Base-by-base conservation (phyloP, 352 stramenopile species). In the Pythium sukuiense region DNA sequence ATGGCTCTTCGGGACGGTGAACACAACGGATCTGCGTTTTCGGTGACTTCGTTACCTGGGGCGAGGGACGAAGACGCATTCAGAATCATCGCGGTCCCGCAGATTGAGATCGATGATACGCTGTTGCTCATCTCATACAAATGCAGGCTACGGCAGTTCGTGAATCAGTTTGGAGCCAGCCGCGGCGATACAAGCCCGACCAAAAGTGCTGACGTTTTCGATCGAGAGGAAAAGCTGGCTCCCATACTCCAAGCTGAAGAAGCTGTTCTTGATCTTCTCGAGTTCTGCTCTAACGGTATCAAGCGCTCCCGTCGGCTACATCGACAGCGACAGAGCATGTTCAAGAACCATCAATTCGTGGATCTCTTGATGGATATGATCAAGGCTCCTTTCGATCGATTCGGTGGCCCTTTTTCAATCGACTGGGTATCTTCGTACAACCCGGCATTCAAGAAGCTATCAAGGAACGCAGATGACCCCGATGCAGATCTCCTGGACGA, bases 21-120 rank as follows among this genome's bases (percentile, higher is more conserved):
- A 16, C 45, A 54, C 18, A 68, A 52, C 11, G 63, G 54, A 37
- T 73, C 73, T 5, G 76, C 73, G 1, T 88, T 88, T 33, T 73
- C 71, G 16, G 76, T 89, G 9, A 73, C 83, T 14, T 70, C 77
- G 4, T 66, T 88, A 1, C 72, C 73, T 37, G 81, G 80, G 14
- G 70, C 75, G 11, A 76, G 81, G 54, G 83, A 92, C 66, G 80
- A 92, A 65, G 81, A 90, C 53, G 83, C 83, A 12, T 92, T 92
- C 65, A 84, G 85, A 49, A 72, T 90, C 41, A 55, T 89, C 7
- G 43, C 61, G 7, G 83, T 87, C 7, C 48, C 75, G 45, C 66
- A 70, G 67, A 61, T 63, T 6, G 81, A 90, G 71, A 66, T 84
- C 8, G 76, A 76, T 4, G 80, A 90, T 33, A 92, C 80, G 1